Evolutionary conservation across 78 protist genomes (phyloP).

Genomic region (Capsaspora owczarzaki): DNA sequence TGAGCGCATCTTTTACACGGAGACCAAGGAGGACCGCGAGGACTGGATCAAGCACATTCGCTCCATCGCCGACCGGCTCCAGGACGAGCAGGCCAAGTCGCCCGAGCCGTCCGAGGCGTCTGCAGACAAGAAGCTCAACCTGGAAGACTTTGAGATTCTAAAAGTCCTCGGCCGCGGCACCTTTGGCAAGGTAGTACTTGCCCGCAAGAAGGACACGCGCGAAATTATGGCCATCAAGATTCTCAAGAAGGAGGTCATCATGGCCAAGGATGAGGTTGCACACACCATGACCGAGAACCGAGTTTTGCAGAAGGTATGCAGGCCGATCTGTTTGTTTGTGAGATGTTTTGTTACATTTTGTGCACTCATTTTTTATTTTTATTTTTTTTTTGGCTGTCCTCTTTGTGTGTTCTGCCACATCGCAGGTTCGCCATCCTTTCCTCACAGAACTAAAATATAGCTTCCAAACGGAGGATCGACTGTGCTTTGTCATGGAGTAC

Average conservation of each 20-base stretch:
- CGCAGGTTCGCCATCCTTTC: slow-evolving; percentile 85
- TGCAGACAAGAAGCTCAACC: background rate
- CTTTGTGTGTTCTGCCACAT: background rate
- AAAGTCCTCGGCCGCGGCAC: slow-evolving; percentile 38
- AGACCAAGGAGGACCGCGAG: background rate
- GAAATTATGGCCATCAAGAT: slow-evolving; percentile 22
- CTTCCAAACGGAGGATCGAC: slow-evolving; percentile 47
- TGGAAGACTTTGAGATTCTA: slow-evolving; percentile 37
- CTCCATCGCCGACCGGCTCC: background rate
- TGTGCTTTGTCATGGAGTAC: slow-evolving; percentile 50
- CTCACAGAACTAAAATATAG: slow-evolving; percentile 60
- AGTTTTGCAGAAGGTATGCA: background rate
- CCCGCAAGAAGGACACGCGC: background rate
- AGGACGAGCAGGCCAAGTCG: background rate
- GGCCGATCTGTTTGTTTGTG: slow-evolving; percentile 61
- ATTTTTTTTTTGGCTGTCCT: background rate
- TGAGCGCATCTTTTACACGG: background rate
- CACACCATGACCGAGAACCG: slow-evolving; percentile 19
- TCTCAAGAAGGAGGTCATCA: slow-evolving; percentile 6
- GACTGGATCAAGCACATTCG: background rate
- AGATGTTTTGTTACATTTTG: background rate
- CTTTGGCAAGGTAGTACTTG: slow-evolving; percentile 40
- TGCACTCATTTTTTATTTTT: background rate
- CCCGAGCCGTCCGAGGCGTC: background rate
- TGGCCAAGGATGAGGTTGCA: background rate